A percentile compares a stretch with the other conserved stretches of the same genome.
phyloP scores from a whole-genome alignment of 164 flowering plant species.

The Vitis labrusca region DNA sequence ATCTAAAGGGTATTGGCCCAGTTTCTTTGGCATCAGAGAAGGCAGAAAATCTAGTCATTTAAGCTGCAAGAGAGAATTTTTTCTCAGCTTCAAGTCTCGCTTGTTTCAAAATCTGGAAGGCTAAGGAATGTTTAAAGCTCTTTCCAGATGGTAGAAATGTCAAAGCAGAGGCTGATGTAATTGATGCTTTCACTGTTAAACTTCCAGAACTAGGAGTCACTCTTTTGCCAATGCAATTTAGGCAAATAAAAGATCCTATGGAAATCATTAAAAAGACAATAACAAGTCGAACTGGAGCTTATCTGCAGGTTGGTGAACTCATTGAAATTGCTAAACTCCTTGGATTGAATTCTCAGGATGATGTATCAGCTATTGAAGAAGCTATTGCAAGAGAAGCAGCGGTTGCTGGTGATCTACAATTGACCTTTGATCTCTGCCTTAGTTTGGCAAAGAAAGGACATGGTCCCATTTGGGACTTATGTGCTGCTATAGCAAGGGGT shows the following conservation, averaged over 20 bases:
- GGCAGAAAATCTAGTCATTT: too few relatives aligned
- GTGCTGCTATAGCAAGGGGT: constrained; percentile 97
- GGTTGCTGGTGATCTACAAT: constrained; percentile 87
- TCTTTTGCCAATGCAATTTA: constrained; percentile 85
- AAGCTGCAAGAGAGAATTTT: too few relatives aligned
- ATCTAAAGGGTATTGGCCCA: too few relatives aligned
- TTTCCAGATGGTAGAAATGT: too few relatives aligned
- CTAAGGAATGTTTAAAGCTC: too few relatives aligned
- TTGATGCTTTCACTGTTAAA: too few relatives aligned
- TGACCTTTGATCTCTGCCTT: constrained; percentile 93
- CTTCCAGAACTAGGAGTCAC: constrained; percentile 78
- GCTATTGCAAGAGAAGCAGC: constrained; percentile 99
- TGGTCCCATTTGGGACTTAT: constrained; percentile 90
- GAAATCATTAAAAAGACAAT: constrained; percentile 85
- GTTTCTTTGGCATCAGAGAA: too few relatives aligned
- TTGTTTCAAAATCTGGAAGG: too few relatives aligned
- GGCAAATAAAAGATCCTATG: constrained; percentile 92
- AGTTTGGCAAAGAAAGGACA: constrained; percentile 81
- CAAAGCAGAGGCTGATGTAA: too few relatives aligned
- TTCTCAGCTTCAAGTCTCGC: too few relatives aligned
- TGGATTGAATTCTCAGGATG: constrained; percentile 77
- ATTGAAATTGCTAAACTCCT: constrained; percentile 90
- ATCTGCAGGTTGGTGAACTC: constrained; percentile 88
- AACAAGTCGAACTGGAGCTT: constrained; percentile 78
- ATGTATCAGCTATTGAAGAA: constrained; percentile 85